Percentiles rank a stretch among this genome's conserved stretches.
Conservation (phyloP, 495 filamentous ascomycete species). For the Aspergillus funiculosus region DNA sequence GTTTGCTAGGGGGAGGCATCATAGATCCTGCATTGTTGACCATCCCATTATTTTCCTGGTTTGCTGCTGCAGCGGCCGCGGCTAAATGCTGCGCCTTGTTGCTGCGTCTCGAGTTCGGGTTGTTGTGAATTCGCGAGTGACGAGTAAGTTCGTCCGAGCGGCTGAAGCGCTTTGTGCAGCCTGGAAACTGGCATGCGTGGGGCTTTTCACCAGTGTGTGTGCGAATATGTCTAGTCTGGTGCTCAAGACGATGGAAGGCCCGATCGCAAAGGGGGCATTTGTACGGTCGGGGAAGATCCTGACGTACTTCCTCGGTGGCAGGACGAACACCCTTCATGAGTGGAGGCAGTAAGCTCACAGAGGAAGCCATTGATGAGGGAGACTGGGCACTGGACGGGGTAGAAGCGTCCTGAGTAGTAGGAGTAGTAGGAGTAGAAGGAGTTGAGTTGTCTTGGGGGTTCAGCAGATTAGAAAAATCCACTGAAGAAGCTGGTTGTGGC, state of each 20-base stretch:
- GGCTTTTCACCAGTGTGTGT: slow-evolving; percentile 99
- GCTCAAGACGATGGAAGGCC: slow-evolving; percentile 96
- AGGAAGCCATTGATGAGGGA: slow-evolving; percentile 59
- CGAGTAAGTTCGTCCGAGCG: slow-evolving; percentile 94
- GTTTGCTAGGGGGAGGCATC: slow-evolving; percentile 72
- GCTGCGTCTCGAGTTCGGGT: slow-evolving; percentile 90
- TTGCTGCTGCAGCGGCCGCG: slow-evolving; percentile 49
- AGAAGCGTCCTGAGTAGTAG: not conserved
- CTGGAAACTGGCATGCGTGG: slow-evolving; percentile 87
- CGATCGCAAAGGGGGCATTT: slow-evolving; percentile 98
- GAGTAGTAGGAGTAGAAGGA: slow-evolving; percentile 20
- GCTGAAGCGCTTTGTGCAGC: slow-evolving; percentile 96
- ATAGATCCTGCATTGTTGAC: slow-evolving; percentile 47
- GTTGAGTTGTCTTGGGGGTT: slow-evolving; percentile 50
- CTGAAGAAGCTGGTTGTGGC: slow-evolving; percentile 64
- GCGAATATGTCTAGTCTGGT: slow-evolving; percentile 95
- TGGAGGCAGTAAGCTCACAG: slow-evolving; percentile 61
- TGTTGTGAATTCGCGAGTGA: slow-evolving; percentile 97
- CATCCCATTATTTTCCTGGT: slow-evolving; percentile 46
- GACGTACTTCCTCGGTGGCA: slow-evolving; percentile 50
- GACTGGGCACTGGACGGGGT: slow-evolving; percentile 31
- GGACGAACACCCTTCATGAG: slow-evolving; percentile 62
- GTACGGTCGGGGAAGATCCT: slow-evolving; percentile 92
- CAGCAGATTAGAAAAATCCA: slow-evolving; percentile 74
- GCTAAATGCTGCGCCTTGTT: slow-evolving; percentile 75